phyloP scores from a whole-genome alignment of 371 early-diverging fungal species.

The Capillidium heterosporum region DNA sequence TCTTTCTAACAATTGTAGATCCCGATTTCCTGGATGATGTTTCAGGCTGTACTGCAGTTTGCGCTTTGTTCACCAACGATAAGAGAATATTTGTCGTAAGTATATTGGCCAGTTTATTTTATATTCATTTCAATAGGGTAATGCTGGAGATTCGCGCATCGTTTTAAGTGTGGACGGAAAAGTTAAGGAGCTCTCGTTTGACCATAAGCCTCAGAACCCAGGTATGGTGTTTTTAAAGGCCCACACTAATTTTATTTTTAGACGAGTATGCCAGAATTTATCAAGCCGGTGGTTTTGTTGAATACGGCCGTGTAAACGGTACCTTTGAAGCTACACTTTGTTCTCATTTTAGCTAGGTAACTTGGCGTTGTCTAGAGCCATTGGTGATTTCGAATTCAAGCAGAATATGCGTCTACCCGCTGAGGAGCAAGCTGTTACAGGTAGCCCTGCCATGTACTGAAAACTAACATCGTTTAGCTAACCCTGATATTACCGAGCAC shows the following conservation, averaged over 20 bases:
- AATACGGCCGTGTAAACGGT: constrained; percentile 92
- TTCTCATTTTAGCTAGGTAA: constrained; percentile 29
- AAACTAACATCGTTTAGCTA: constrained; percentile 17
- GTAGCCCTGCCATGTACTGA: constrained; percentile 12
- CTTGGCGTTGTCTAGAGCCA: constrained; percentile 83
- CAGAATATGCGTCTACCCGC: constrained; percentile 39
- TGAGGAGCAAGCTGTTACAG: constrained; percentile 80
- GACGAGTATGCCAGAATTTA: constrained; percentile 65
- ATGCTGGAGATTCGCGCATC: constrained; percentile 91
- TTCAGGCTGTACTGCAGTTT: constrained; percentile 92
- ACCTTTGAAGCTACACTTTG: constrained; percentile 1
- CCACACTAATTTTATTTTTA: constrained; percentile 4
- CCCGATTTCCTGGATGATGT: constrained; percentile 44
- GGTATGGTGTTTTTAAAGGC: constrained; percentile 9
- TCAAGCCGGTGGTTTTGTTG: constrained; percentile 85
- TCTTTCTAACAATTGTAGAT: constrained; percentile 20
- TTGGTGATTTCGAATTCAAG: constrained; percentile 96
- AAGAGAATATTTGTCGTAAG: constrained; percentile 19
- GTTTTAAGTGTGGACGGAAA: constrained; percentile 54
- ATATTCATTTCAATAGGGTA: constrained; percentile 27
- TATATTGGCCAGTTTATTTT: neutral
- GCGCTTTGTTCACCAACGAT: constrained; percentile 58
- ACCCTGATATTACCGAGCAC: constrained; percentile 63
- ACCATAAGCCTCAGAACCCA: constrained; percentile 81
- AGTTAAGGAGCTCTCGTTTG: constrained; percentile 62